A percentile compares a stretch with the other conserved stretches of the same genome.
Conservation (phyloP, 371 early-diverging fungal species). For the Cladochytrium tenue region DNA sequence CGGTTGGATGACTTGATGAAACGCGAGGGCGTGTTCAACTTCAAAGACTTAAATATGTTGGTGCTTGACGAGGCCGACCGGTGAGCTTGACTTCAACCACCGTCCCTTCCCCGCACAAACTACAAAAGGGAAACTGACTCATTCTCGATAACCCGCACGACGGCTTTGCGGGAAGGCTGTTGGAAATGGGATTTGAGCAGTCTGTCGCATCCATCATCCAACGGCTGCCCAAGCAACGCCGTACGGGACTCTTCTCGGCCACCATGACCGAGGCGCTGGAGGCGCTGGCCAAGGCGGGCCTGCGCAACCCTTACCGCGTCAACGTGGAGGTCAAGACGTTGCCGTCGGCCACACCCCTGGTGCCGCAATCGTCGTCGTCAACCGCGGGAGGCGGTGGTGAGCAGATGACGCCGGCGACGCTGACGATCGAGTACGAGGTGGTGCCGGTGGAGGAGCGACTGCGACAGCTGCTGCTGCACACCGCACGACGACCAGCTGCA, state of each 20-base stretch:
- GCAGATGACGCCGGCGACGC: slow-evolving; percentile 33
- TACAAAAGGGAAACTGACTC: too few relatives aligned
- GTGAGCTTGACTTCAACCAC: too few relatives aligned
- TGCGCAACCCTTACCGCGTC: slow-evolving; percentile 89
- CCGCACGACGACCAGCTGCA: slow-evolving; percentile 55
- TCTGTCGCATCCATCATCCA: slow-evolving; percentile 78
- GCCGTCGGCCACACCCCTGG: slow-evolving; percentile 8
- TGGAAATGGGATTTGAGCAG: slow-evolving; percentile 92
- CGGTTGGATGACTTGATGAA: slow-evolving; percentile 86
- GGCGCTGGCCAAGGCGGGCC: slow-evolving; percentile 82
- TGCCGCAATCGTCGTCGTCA: neutral
- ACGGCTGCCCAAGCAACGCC: slow-evolving; percentile 86
- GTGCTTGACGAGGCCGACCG: slow-evolving; percentile 94
- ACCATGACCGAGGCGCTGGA: slow-evolving; percentile 93
- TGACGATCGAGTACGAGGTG: slow-evolving; percentile 76
- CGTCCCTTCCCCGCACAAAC: too few relatives aligned
- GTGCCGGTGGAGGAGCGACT: slow-evolving; percentile 79
- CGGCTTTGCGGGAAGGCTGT: slow-evolving; percentile 61
- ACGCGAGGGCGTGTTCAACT: slow-evolving; percentile 48
- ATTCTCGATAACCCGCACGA: too few relatives aligned
- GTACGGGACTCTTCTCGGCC: slow-evolving; percentile 97
- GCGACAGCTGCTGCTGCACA: slow-evolving; percentile 66
- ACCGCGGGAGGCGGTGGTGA: slow-evolving; percentile 6
- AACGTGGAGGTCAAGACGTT: slow-evolving; percentile 74
- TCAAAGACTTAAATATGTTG: slow-evolving; percentile 83